Conservation (phyloP, 192 early-diverging fungal species). For the Irineochytrium annulatum region DNA sequence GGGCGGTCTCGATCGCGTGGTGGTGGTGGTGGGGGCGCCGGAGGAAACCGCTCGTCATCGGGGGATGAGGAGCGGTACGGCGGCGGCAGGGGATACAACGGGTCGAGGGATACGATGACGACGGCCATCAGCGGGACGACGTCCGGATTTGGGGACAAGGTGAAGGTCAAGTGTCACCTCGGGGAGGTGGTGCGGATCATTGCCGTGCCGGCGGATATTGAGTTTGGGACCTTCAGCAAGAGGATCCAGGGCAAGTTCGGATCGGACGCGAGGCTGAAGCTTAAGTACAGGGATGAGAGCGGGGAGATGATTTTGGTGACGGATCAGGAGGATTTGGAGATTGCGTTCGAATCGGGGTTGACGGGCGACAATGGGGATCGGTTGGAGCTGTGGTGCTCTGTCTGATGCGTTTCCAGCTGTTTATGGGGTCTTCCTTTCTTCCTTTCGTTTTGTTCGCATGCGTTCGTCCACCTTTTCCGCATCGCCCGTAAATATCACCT, state of each 20-base stretch:
- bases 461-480: too few species aligned
- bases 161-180: conserved; percentile 66
- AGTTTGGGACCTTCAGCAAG: conserved; percentile 47
- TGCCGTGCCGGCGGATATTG: conserved; percentile 46
- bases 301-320: conserved; percentile 80
- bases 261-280: conserved; percentile 34
- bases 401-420: background rate
- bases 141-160: conserved; percentile 12
- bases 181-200: conserved; percentile 59
- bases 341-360: conserved; percentile 56
- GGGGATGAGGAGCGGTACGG: background rate
- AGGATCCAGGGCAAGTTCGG: conserved; percentile 63
- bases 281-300: conserved; percentile 87
- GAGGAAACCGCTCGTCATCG: too few species aligned
- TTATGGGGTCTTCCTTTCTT: too few species aligned
- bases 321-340: conserved; percentile 86
- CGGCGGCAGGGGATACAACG: background rate
- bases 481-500: too few species aligned
- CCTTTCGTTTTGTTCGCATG: too few species aligned
- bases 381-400: conserved; percentile 34
- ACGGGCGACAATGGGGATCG: conserved; percentile 9
- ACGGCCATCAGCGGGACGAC: background rate
- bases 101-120: background rate
- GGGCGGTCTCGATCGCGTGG: too few species aligned
- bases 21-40: too few species aligned